Evolutionary conservation across 306 rosid species (phyloP).

Genomic region (Amphicarpaea edgeworthii): DNA sequence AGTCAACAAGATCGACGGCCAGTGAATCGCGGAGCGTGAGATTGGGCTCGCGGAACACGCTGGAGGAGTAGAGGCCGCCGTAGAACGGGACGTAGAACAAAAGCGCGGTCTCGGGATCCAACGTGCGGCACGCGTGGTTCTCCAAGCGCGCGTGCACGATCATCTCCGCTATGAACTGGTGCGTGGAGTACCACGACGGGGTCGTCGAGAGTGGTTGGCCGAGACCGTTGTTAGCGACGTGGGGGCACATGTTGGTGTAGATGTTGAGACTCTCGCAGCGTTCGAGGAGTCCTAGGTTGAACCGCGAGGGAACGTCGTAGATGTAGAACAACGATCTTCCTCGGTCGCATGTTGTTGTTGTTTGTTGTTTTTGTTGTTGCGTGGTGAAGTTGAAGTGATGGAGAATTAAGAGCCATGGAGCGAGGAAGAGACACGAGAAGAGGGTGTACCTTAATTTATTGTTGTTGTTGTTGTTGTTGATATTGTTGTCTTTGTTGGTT

Average conservation of each 20-base stretch:
- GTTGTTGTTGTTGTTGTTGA: background rate
- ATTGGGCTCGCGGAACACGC: constrained; percentile 68
- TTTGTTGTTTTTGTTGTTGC: background rate
- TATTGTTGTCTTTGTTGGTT: too few species aligned
- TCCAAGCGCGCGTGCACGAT: constrained; percentile 80
- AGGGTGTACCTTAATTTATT: constrained; percentile 31
- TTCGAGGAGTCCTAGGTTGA: constrained; percentile 67
- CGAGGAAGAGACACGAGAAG: constrained; percentile 52
- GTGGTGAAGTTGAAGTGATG: constrained; percentile 7
- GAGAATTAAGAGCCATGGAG: constrained; percentile 56
- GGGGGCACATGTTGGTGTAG: constrained; percentile 92
- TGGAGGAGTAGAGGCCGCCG: constrained; percentile 82
- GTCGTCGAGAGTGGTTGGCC: constrained; percentile 60
- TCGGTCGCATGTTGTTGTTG: constrained; percentile 54
- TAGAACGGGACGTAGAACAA: constrained; percentile 87
- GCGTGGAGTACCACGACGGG: constrained; percentile 74
- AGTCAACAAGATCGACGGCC: constrained; percentile 53
- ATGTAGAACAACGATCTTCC: constrained; percentile 54
- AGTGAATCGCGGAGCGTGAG: constrained; percentile 62
- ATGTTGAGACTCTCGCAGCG: constrained; percentile 68
- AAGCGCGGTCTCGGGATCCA: constrained; percentile 62
- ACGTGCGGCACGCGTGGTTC: constrained; percentile 81
- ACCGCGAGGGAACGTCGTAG: constrained; percentile 66
- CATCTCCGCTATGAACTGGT: constrained; percentile 88
- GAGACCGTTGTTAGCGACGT: constrained; percentile 73